These are phyloP conservation scores for Aureobasidium subglaciale DNA, from an alignment of 2,329 filamentous ascomycete species.

Conservation along the genomic window DNA sequence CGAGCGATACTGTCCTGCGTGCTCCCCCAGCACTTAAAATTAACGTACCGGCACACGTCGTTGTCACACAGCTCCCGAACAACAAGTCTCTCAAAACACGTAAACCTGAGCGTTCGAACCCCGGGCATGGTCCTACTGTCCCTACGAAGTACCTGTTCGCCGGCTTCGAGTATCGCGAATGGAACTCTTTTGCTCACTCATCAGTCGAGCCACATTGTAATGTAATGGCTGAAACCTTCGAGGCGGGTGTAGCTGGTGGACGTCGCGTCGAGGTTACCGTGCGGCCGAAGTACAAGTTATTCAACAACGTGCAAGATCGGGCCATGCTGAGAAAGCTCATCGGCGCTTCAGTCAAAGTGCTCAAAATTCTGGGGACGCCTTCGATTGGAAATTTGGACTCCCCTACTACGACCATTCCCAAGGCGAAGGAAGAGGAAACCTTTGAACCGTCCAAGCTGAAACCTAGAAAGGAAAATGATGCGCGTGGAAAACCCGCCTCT, in stretches of 20 bases:
- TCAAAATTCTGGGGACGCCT: neutral
- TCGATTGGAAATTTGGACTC: too few relatives aligned
- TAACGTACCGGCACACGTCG: neutral
- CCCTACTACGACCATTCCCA: too few relatives aligned
- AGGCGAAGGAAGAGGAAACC: too few relatives aligned
- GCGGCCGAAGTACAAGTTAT: neutral
- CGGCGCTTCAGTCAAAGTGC: neutral
- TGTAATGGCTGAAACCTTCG: neutral
- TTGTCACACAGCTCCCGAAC: too few relatives aligned
- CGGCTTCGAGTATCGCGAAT: conserved; percentile 14
- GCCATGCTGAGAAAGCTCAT: neutral
- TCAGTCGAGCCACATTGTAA: neutral
- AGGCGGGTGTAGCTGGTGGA: conserved; percentile 15
- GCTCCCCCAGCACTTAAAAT: conserved; percentile 12
- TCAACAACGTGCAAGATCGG: neutral
- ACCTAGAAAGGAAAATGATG: too few relatives aligned
- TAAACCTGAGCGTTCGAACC: too few relatives aligned
- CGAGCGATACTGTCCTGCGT: neutral
- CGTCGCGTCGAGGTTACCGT: conserved; percentile 10
- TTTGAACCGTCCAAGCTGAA: too few relatives aligned
- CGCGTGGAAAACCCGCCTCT: too few relatives aligned
- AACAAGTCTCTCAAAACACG: too few relatives aligned
- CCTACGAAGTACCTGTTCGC: conserved; percentile 14
- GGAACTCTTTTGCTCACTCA: neutral
- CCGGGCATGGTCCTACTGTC: too few relatives aligned